These are phyloP conservation scores for Yamadazyma triangularis DNA, from an alignment of 1,139 yeast species.

Conservation along the genomic window DNA sequence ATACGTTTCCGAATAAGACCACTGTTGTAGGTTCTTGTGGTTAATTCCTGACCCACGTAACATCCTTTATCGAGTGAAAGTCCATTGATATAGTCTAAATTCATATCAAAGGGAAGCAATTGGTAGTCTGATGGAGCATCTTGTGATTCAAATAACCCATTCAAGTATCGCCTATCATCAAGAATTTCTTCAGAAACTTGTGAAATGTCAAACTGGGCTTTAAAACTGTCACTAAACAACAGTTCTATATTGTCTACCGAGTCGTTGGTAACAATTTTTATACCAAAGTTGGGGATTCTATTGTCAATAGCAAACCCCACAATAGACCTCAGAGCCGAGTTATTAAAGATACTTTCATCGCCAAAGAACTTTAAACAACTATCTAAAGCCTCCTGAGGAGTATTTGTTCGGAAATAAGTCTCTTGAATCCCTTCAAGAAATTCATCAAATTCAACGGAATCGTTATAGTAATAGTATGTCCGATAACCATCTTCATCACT, in stretches of 20 bases:
- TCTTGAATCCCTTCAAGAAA: conserved; percentile 32
- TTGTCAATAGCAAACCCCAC: conserved; percentile 50
- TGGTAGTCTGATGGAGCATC: conserved; percentile 38
- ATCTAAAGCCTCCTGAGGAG: conserved; percentile 33
- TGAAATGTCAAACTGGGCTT: conserved; percentile 16
- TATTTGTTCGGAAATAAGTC: conserved; percentile 22
- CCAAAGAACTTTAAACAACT: conserved; percentile 27
- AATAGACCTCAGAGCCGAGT: conserved; percentile 15
- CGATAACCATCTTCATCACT: conserved; percentile 27
- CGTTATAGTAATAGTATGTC: conserved; percentile 64
- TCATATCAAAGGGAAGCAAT: conserved; percentile 77
- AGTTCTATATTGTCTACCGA: conserved; percentile 10
- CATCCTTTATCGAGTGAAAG: conserved; percentile 89
- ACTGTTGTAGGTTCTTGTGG: conserved; percentile 80
- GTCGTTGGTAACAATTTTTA: conserved; percentile 52
- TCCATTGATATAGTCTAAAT: conserved; percentile 79
- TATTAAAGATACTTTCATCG: conserved; percentile 27
- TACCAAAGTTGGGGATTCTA: conserved; percentile 68
- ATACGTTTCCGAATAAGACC: conserved; percentile 81
- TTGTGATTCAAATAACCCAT: conserved; percentile 66
- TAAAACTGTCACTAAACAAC: conserved; percentile 26
- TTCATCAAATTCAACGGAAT: conserved; percentile 34
- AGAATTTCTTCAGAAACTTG: conserved; percentile 25
- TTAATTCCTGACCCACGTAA: conserved; percentile 92
- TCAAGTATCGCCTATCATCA: conserved; percentile 44